Base-by-base conservation (phyloP, 2,329 filamentous ascomycete species). In the Westerdykella sp. region DNA sequence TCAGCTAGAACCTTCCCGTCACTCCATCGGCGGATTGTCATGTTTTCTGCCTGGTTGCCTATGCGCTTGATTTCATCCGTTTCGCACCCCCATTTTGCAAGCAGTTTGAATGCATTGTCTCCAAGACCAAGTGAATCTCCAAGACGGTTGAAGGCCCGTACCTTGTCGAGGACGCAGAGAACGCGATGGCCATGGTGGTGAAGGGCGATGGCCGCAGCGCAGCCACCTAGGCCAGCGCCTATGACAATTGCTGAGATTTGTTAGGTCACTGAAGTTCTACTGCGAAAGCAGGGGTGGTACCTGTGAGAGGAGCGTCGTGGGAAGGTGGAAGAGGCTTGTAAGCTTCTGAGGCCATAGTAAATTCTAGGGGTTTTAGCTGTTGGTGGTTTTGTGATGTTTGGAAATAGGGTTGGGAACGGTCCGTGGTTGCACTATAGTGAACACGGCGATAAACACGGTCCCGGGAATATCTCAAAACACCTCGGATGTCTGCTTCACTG, bases 151-250 rank as follows among this genome's bases (percentile, higher is more conserved):
- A 74, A 75, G 4, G 57, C 48, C 14, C 59, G 64, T 10, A 74
- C 62, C 50, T 69, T 71, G 49, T 75, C 72, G 44, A 73, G 70
- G 3, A 73, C 59, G 40, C 49, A 53, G 39, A 65, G 58, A 0
- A 74, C 69, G 4, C 61, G 40, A 41, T 65, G 60, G 22, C 72
- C 71, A 47, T 73, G 71, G 45, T 72, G 65, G 45, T 73, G 67
- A 39, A 74, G 65, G 3, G 72, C 73, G 18, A 74, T 62, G n/a
- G 72, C 72, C 5, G 69, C 65, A 1, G 72, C 72, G 49, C 72
- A 74, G 11, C 73, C 73, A 6, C 73, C 73, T 1, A 76, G 67
- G 10, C 73, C 73, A 14, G 72, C 73, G 14, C 73, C 73, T n/a
- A 76, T 69, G 16, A 75, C 64, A 22, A 75, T 71, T 28, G 71